These are phyloP conservation scores for Myxozyma udenii DNA, from an alignment of 805 yeast genomes.

Conservation along the genomic window DNA sequence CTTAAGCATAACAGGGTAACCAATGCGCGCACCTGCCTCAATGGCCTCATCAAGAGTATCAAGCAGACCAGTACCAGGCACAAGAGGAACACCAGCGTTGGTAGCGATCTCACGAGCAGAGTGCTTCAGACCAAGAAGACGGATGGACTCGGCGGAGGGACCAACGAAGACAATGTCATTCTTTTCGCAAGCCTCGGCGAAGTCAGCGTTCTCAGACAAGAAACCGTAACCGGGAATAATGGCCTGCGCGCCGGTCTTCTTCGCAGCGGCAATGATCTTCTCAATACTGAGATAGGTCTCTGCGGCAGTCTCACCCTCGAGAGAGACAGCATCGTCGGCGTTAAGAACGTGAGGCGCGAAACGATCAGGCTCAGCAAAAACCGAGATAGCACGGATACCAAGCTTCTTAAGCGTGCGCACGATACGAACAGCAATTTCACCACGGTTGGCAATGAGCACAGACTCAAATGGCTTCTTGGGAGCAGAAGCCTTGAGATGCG, in stretches of 20 bases:
- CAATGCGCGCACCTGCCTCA: slow-evolving; percentile 64
- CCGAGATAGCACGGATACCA: slow-evolving; percentile 75
- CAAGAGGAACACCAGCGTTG: slow-evolving; percentile 89
- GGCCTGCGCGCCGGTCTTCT: slow-evolving; percentile 82
- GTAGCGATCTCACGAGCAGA: slow-evolving; percentile 94
- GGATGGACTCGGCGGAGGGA: slow-evolving; percentile 91
- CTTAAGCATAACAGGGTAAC: slow-evolving; percentile 91
- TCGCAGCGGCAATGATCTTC: slow-evolving; percentile 82
- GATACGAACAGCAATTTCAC: slow-evolving; percentile 95
- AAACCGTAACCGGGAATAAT: slow-evolving; percentile 98
- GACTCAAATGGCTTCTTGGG: slow-evolving; percentile 29
- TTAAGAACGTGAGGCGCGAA: slow-evolving; percentile 80
- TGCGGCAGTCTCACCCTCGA: slow-evolving; percentile 80
- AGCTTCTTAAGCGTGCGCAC: slow-evolving; percentile 81
- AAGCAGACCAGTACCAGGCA: slow-evolving; percentile 93
- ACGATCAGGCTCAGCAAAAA: slow-evolving; percentile 86
- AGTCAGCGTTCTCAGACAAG: slow-evolving; percentile 92
- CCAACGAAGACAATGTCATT: slow-evolving; percentile 93
- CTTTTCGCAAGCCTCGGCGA: slow-evolving; percentile 77
- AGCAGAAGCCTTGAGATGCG: slow-evolving; percentile 43
- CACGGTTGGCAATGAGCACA: slow-evolving; percentile 94
- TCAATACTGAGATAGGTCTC: slow-evolving; percentile 86
- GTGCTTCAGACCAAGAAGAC: slow-evolving; percentile 89
- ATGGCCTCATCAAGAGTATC: slow-evolving; percentile 69
- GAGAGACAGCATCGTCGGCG: slow-evolving; percentile 78